These are phyloP conservation scores for Cryptosporidium bovis DNA, from an alignment of 169 alveolate genomes.

Conservation along the genomic window DNA sequence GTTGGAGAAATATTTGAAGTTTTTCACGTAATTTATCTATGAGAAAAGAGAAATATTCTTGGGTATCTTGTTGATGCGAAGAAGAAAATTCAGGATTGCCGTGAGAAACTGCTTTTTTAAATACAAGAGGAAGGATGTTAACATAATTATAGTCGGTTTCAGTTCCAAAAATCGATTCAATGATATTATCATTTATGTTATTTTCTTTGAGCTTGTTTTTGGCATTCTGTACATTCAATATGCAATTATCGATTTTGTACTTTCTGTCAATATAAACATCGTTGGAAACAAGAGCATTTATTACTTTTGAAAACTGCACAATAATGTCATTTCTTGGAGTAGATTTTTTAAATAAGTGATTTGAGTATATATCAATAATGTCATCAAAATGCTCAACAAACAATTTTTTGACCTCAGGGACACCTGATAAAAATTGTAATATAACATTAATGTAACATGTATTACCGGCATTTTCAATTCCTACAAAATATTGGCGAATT, in stretches of 20 bases:
- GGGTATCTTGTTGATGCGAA: slow-evolving; percentile 82
- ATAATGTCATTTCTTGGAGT: slow-evolving; percentile 28
- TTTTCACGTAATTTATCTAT: slow-evolving; percentile 20
- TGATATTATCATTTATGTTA: slow-evolving; percentile 19
- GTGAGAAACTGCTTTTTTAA: slow-evolving; percentile 36
- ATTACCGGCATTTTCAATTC: slow-evolving; percentile 86
- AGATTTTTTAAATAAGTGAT: neutral
- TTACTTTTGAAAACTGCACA: slow-evolving; percentile 53
- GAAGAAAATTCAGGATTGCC: slow-evolving; percentile 80
- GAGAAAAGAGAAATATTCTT: slow-evolving; percentile 75
- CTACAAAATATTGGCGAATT: slow-evolving; percentile 80
- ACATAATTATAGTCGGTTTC: slow-evolving; percentile 4
- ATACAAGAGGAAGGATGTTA: slow-evolving; percentile 3
- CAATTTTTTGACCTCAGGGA: slow-evolving; percentile 24
- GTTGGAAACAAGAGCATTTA: slow-evolving; percentile 26
- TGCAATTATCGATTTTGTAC: neutral
- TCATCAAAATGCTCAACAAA: slow-evolving; percentile 13
- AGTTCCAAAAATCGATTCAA: slow-evolving; percentile 21
- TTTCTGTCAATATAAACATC: slow-evolving; percentile 26
- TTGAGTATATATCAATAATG: slow-evolving; percentile 31
- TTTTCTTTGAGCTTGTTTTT: slow-evolving; percentile 1
- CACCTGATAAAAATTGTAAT: slow-evolving; percentile 78
- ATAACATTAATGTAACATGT: slow-evolving; percentile 87
- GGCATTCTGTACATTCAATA: slow-evolving; percentile 10
- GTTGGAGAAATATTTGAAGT: neutral